Evolutionary conservation across 345 rosid species (phyloP).

Genomic region (Camelina laxa): DNA sequence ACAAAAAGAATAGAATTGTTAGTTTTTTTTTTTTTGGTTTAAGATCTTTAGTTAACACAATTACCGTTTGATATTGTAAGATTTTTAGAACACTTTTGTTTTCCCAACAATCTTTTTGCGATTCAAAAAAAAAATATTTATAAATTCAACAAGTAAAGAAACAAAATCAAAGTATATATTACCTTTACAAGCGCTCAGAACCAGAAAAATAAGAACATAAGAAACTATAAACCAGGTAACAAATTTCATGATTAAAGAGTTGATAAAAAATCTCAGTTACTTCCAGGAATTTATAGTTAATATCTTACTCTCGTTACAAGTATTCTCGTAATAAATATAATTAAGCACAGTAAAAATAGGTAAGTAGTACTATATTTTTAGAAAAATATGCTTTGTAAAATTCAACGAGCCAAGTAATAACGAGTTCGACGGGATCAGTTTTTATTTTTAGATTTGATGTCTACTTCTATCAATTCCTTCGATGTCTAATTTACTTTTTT

Average conservation of each 20-base stretch:
- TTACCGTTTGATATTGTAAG: background rate
- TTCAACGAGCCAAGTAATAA: slow-evolving; percentile 9
- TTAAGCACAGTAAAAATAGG: background rate
- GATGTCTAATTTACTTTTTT: no score
- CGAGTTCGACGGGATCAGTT: slow-evolving; percentile 1
- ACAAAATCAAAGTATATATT: background rate
- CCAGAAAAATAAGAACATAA: slow-evolving; percentile 11
- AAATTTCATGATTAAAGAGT: slow-evolving; percentile 22
- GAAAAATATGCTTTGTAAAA: background rate
- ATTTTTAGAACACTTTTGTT: background rate
- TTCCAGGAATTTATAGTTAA: background rate
- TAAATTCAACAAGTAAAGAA: background rate
- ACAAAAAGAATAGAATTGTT: background rate
- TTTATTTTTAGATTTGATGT: slow-evolving; percentile 4
- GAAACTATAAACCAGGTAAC: slow-evolving; percentile 3
- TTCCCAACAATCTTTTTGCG: no score
- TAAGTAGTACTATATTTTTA: background rate
- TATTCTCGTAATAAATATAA: slow-evolving; percentile 11
- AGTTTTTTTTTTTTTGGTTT: background rate
- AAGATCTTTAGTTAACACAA: background rate
- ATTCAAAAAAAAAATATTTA: no score
- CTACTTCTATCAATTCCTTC: background rate
- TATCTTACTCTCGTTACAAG: background rate
- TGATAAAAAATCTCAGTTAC: background rate
- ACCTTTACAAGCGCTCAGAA: slow-evolving; percentile 1